phyloP scores from a whole-genome alignment of 768 basidiomycete genomes.

The Pulveroboletus sp. region DNA sequence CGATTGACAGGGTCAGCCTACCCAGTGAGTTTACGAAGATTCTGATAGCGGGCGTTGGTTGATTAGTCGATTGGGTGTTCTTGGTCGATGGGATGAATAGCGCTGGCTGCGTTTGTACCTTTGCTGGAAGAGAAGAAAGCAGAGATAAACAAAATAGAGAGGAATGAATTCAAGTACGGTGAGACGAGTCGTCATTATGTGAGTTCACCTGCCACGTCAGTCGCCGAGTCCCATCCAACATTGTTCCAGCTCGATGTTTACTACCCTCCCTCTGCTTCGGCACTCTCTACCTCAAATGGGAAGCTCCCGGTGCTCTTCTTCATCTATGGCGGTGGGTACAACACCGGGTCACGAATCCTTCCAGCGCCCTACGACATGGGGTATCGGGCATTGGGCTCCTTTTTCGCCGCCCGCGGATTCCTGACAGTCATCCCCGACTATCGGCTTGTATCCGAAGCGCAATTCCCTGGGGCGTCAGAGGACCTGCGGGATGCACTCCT shows the following conservation, averaged over 20 bases:
- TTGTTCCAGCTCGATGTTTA: slow-evolving; percentile 58
- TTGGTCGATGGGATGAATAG: slow-evolving; percentile 27
- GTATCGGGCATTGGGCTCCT: slow-evolving; percentile 56
- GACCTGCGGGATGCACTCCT: slow-evolving; percentile 57
- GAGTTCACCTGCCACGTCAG: not conserved
- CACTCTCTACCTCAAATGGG: slow-evolving; percentile 19
- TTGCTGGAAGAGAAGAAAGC: slow-evolving; percentile 44
- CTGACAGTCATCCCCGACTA: slow-evolving; percentile 68
- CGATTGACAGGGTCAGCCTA: slow-evolving; percentile 30
- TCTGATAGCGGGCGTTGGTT: not conserved
- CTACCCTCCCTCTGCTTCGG: slow-evolving; percentile 40
- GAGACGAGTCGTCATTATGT: slow-evolving; percentile 37
- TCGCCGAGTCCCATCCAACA: not conserved
- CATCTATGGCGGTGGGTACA: slow-evolving; percentile 64
- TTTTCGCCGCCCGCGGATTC: slow-evolving; percentile 56
- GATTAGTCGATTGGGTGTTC: not conserved
- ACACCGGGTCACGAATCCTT: slow-evolving; percentile 44
- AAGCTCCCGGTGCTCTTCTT: slow-evolving; percentile 54
- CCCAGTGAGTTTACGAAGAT: slow-evolving; percentile 28
- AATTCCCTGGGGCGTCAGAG: slow-evolving; percentile 50
- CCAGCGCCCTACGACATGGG: slow-evolving; percentile 44
- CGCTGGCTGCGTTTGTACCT: slow-evolving; percentile 44
- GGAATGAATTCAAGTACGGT: slow-evolving; percentile 56
- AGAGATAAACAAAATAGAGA: slow-evolving; percentile 44
- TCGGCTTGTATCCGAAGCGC: slow-evolving; percentile 52